phyloP scores from a whole-genome alignment of 139 green algal species.

The Coccomyxa sp. region DNA sequence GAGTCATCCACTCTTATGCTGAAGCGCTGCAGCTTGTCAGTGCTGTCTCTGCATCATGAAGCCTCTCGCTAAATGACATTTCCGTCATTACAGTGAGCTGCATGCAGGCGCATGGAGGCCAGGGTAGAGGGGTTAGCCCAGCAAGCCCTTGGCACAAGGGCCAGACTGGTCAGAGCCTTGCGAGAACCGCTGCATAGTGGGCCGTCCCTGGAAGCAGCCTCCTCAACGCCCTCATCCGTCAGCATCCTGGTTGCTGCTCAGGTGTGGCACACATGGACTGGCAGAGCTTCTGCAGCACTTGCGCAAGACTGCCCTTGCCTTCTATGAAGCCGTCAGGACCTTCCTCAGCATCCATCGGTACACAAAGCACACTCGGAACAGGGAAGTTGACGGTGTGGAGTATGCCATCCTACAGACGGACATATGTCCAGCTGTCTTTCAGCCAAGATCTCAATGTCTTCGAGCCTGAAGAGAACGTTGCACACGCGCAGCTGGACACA shows the following conservation, averaged over 20 bases:
- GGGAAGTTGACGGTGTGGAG: neutral
- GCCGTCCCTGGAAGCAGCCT: neutral
- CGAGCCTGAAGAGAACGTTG: neutral
- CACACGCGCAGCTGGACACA: conserved; percentile 31
- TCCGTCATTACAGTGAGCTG: neutral
- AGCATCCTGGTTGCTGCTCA: conserved; percentile 1
- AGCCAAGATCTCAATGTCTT: neutral
- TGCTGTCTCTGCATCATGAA: neutral
- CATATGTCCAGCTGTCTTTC: neutral
- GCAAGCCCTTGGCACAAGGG: conserved; percentile 42
- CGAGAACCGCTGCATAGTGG: neutral
- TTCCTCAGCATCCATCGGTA: neutral
- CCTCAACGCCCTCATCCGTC: too few species aligned
- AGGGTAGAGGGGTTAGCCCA: conserved; percentile 41
- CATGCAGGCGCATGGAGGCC: conserved; percentile 32
- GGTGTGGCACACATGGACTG: conserved; percentile 2
- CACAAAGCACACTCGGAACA: neutral
- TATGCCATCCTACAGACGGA: neutral
- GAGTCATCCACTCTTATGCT: neutral
- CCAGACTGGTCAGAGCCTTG: conserved; percentile 43
- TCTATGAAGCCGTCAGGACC: neutral
- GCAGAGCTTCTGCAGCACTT: neutral
- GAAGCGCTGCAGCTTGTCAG: neutral
- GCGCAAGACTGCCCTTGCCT: neutral
- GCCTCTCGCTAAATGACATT: too few species aligned